phyloP scores from a whole-genome alignment of 306 rosid species.

The Sphenostylis stenocarpa region DNA sequence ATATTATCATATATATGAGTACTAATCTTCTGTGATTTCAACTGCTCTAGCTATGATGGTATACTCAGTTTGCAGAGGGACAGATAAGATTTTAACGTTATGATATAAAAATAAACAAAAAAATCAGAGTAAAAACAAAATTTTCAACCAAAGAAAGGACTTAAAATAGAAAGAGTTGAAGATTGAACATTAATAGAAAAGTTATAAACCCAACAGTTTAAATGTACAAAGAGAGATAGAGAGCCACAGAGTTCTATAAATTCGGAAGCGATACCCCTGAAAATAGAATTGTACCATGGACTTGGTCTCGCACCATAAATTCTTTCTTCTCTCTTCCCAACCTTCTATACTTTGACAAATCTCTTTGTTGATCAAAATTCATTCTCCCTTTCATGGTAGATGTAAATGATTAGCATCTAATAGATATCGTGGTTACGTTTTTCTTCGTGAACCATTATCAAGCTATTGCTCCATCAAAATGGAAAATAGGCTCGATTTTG shows the following conservation, averaged over 20 bases:
- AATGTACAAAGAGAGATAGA: not conserved
- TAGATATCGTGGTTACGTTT: not conserved
- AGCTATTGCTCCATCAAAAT: not conserved
- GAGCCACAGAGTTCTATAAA: not conserved
- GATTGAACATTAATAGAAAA: not conserved
- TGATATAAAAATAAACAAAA: not conserved
- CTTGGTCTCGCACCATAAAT: not conserved
- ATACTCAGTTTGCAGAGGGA: no score
- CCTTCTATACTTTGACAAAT: not conserved
- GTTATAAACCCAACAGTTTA: not conserved
- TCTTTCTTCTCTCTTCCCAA: not conserved
- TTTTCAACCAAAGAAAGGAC: not conserved
- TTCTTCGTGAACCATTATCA: not conserved
- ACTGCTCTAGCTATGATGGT: no score
- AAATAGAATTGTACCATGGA: not conserved
- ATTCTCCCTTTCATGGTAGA: not conserved
- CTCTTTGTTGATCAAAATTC: not conserved
- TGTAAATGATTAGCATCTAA: not conserved
- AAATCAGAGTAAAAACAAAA: not conserved
- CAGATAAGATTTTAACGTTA: no score
- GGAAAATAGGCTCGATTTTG: not conserved
- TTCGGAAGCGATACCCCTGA: not conserved
- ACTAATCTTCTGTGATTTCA: no score
- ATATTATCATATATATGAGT: no score
- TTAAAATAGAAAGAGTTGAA: not conserved